phyloP scores from a whole-genome alignment of 192 early-diverging fungal species.

The Entrophospora sp. region DNA sequence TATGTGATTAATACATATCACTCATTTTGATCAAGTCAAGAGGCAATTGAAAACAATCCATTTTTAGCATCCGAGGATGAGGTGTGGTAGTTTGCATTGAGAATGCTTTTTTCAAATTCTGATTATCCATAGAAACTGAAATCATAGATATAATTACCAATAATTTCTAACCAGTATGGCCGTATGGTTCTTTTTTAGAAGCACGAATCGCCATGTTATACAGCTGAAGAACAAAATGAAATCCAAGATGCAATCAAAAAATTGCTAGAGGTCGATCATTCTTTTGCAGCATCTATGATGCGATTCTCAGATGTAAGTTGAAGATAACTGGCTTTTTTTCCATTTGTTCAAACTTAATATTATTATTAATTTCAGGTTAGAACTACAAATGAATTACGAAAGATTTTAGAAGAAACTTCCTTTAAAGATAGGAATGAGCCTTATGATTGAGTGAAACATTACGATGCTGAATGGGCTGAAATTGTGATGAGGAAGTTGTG shows the following conservation, averaged over 20 bases:
- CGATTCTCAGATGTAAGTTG: slow-evolving; percentile 21
- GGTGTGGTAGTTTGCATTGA: slow-evolving; percentile 1
- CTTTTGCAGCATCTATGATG: slow-evolving; percentile 17
- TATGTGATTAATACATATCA: too few species aligned
- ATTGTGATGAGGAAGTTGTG: slow-evolving; percentile 16
- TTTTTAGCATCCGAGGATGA: not conserved
- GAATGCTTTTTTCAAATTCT: too few species aligned
- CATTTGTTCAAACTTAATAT: slow-evolving; percentile 18
- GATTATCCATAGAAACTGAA: too few species aligned
- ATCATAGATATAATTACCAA: not conserved
- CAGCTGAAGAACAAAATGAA: not conserved
- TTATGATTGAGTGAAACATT: slow-evolving; percentile 17
- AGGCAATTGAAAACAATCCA: not conserved
- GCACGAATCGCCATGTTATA: slow-evolving; percentile 1
- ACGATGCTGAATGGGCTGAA: slow-evolving; percentile 22
- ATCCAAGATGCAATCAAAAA: slow-evolving; percentile 10
- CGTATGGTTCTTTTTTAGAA: not conserved
- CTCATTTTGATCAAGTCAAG: too few species aligned
- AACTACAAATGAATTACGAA: slow-evolving; percentile 11
- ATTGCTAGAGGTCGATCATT: slow-evolving; percentile 16
- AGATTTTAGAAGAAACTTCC: slow-evolving; percentile 18
- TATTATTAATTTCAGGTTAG: slow-evolving; percentile 21
- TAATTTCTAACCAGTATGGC: too few species aligned
- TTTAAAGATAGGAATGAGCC: slow-evolving; percentile 12
- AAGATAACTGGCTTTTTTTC: slow-evolving; percentile 10